Percentiles rank a stretch among this genome's conserved stretches.
These are phyloP conservation scores for Hypseocharis bilobata DNA, from an alignment of 441 rosid genomes.

Conservation along the genomic window DNA sequence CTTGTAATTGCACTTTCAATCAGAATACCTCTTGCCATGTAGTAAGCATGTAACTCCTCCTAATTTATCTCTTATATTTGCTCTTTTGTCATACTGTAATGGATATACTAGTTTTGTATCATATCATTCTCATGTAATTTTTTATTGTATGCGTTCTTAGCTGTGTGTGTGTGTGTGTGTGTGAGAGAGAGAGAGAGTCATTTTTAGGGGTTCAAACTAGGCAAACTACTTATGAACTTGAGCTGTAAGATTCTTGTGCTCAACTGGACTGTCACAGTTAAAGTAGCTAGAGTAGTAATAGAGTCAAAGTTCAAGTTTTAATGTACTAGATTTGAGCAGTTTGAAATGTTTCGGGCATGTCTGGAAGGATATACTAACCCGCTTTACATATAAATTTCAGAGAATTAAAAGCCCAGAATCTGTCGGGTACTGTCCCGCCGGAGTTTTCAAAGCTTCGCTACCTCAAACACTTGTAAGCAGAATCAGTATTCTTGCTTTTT, in stretches of 20 bases:
- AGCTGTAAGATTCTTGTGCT: background rate
- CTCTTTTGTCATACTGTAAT: background rate
- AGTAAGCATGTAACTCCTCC: conserved; percentile 38
- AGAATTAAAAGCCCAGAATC: conserved; percentile 51
- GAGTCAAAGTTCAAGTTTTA: too few species aligned
- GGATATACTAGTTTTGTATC: background rate
- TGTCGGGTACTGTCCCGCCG: conserved; percentile 57
- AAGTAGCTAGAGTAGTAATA: background rate
- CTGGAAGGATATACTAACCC: background rate
- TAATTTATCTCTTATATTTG: background rate
- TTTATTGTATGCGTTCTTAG: too few species aligned
- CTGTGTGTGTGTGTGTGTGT: too few species aligned
- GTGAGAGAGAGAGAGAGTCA: too few species aligned
- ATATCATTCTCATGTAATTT: background rate
- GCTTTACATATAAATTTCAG: conserved; percentile 28
- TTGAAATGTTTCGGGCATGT: background rate
- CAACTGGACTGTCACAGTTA: background rate
- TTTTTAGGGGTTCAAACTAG: background rate
- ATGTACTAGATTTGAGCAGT: background rate
- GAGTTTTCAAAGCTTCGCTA: conserved; percentile 61
- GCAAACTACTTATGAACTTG: background rate
- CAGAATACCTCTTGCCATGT: conserved; percentile 53
- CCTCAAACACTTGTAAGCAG: conserved; percentile 60
- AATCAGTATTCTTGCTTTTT: background rate
- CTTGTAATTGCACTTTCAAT: conserved; percentile 42